A percentile compares a stretch with the other conserved stretches of the same genome.
phyloP scores from a whole-genome alignment of 129 eudicot species.

The Chrysanthemum makinoi region DNA sequence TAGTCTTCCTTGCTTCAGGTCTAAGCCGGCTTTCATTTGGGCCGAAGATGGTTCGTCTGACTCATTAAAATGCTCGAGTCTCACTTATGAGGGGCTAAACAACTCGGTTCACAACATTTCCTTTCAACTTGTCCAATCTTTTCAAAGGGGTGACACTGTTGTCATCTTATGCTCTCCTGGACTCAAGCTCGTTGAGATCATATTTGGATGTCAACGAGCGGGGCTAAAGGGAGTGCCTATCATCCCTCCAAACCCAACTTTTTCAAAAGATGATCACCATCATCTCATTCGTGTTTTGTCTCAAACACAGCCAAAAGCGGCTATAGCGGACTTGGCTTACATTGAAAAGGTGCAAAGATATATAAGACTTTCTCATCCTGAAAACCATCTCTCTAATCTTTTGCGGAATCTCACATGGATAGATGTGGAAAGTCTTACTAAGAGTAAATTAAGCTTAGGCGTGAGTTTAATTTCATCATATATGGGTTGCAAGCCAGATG shows the following conservation, averaged over 20 bases:
- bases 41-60: slow-evolving; percentile 44
- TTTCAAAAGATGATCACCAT: slow-evolving; percentile 41
- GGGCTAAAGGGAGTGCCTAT: slow-evolving; percentile 62
- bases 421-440: slow-evolving; percentile 38
- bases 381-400: slow-evolving; percentile 31
- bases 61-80: slow-evolving; percentile 29
- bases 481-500: slow-evolving; percentile 51
- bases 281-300: slow-evolving; percentile 66
- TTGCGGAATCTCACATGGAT: slow-evolving; percentile 45
- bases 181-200: slow-evolving; percentile 57
- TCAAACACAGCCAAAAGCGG: slow-evolving; percentile 68
- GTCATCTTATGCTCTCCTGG: slow-evolving; percentile 63
- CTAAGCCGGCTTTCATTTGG: slow-evolving; percentile 82
- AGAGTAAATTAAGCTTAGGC: not conserved
- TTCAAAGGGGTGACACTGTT: slow-evolving; percentile 51
- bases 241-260: slow-evolving; percentile 57
- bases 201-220: slow-evolving; percentile 72
- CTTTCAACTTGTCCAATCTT: slow-evolving; percentile 32
- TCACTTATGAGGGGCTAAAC: slow-evolving; percentile 66
- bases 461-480: slow-evolving; percentile 30
- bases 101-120: slow-evolving; percentile 47
- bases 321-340: slow-evolving; percentile 38
- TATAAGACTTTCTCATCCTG: slow-evolving; percentile 15
- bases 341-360: slow-evolving; percentile 37
- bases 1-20: slow-evolving; percentile 46